Conservation (phyloP, 2,329 filamentous ascomycete species). For the Phoma herbarum region DNA sequence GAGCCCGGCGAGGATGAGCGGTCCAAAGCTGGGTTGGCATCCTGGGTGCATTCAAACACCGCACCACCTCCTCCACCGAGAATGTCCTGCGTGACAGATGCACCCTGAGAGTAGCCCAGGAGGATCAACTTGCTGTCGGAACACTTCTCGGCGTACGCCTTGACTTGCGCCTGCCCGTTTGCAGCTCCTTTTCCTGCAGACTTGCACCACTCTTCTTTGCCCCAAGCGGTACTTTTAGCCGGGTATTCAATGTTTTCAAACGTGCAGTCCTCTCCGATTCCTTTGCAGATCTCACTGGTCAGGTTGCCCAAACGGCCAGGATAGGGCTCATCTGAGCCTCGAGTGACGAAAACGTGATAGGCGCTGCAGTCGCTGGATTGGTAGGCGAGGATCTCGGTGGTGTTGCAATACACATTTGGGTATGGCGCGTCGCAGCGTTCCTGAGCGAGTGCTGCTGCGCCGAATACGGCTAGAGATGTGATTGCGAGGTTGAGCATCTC, state of each 20-base stretch:
- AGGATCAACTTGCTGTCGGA: slow-evolving; percentile 41
- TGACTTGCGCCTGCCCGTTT: slow-evolving; percentile 38
- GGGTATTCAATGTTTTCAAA: slow-evolving; percentile 42
- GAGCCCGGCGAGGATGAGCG: slow-evolving; percentile 27
- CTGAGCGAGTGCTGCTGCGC: slow-evolving; percentile 28
- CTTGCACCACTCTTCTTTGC: slow-evolving; percentile 38
- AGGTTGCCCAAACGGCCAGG: slow-evolving; percentile 40
- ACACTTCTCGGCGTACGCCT: slow-evolving; percentile 37
- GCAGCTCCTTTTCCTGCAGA: slow-evolving; percentile 34
- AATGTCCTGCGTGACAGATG: slow-evolving; percentile 38
- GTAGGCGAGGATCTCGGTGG: slow-evolving; percentile 35
- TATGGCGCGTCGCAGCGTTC: slow-evolving; percentile 37
- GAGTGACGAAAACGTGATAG: slow-evolving; percentile 39
- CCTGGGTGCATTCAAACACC: slow-evolving; percentile 37
- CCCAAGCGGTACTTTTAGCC: slow-evolving; percentile 39
- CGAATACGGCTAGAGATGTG: slow-evolving; percentile 23
- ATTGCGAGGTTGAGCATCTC: slow-evolving; percentile 24
- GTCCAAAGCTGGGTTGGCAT: slow-evolving; percentile 33
- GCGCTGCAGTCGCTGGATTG: slow-evolving; percentile 34
- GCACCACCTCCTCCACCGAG: slow-evolving; percentile 41
- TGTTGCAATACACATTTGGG: slow-evolving; percentile 33
- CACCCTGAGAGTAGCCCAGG: slow-evolving; percentile 40
- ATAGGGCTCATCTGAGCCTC: slow-evolving; percentile 42
- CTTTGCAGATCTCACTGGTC: slow-evolving; percentile 32
- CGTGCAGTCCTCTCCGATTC: slow-evolving; percentile 28